Percentiles rank a stretch among this genome's conserved stretches.
Evolutionary conservation across 1,284 basidiomycete species (phyloP).

Genomic region (Tilletia indica): DNA sequence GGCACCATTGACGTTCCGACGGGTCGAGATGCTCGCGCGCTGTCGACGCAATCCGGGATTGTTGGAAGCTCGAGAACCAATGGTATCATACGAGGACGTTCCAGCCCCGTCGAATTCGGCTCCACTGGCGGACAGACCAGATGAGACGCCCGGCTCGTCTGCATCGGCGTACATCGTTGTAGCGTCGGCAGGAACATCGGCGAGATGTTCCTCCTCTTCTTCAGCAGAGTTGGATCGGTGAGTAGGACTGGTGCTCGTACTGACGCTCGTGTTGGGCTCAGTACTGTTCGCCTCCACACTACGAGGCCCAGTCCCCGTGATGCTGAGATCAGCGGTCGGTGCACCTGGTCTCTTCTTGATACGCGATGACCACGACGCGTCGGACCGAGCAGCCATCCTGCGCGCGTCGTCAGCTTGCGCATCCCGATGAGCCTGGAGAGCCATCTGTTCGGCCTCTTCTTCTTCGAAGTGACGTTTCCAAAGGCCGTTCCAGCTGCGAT

Average conservation of each 20-base stretch:
- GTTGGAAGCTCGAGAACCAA: neutral
- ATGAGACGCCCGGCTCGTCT: constrained; percentile 16
- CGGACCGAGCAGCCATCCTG: neutral
- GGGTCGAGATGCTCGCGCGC: constrained; percentile 5
- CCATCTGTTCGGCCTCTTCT: constrained; percentile 13
- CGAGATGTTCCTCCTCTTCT: constrained; percentile 6
- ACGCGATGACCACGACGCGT: constrained; percentile 20
- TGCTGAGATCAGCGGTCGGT: neutral
- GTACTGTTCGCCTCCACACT: too few relatives aligned
- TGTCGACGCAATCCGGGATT: constrained; percentile 10
- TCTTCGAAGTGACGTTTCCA: constrained; percentile 49
- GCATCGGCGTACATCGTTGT: constrained; percentile 15
- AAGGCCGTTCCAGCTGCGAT: constrained; percentile 46
- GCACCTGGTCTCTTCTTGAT: too few relatives aligned
- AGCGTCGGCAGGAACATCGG: neutral
- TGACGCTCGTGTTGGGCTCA: neutral
- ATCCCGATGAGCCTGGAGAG: neutral
- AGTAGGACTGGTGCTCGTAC: constrained; percentile 14
- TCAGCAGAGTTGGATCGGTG: neutral
- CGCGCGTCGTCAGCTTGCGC: neutral
- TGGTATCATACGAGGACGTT: neutral
- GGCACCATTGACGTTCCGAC: constrained; percentile 9
- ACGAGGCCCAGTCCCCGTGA: neutral
- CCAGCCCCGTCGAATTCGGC: neutral
- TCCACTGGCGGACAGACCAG: constrained; percentile 12